A percentile compares a stretch with the other conserved stretches of the same genome.
These are phyloP conservation scores for Grammothele lineata DNA, from an alignment of 768 basidiomycete species.

Conservation along the genomic window DNA sequence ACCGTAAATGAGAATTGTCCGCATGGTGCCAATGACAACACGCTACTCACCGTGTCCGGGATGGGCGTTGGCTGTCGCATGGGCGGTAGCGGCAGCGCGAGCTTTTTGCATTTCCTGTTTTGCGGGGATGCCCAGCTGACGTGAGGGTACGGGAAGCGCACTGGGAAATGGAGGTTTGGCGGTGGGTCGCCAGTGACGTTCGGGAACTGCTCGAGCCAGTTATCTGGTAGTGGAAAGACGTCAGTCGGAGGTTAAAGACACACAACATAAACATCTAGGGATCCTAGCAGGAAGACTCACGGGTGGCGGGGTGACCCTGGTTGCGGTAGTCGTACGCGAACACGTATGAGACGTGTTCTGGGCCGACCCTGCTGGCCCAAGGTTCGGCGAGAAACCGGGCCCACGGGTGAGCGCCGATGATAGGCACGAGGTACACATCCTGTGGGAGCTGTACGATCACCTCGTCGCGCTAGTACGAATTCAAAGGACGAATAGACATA, in stretches of 20 bases:
- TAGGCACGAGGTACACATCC: constrained; percentile 15
- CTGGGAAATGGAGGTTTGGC: constrained; percentile 8
- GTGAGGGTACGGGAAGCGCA: constrained; percentile 21
- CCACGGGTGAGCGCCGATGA: constrained; percentile 26
- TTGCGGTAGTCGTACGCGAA: constrained; percentile 26
- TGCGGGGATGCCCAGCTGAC: constrained; percentile 16
- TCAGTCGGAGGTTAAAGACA: too few species aligned
- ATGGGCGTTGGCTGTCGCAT: constrained; percentile 14
- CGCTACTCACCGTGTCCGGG: constrained; percentile 2
- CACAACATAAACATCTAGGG: too few species aligned
- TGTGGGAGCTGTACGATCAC: constrained; percentile 21
- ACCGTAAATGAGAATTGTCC: too few species aligned
- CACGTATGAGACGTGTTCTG: constrained; percentile 19
- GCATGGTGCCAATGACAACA: too few species aligned
- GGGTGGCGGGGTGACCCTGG: constrained; percentile 20
- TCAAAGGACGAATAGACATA: too few species aligned
- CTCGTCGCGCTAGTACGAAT: constrained; percentile 21
- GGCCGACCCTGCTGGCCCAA: neutral
- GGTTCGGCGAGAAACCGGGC: constrained; percentile 8
- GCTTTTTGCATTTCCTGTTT: constrained; percentile 12
- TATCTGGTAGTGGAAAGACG: constrained; percentile 11
- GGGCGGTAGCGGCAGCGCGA: constrained; percentile 15
- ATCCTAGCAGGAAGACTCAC: constrained; percentile 15
- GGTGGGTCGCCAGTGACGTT: constrained; percentile 13
- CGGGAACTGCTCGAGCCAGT: constrained; percentile 17